Conservation (phyloP, 768 basidiomycete genomes). For the Fomitopsis pulvina region DNA sequence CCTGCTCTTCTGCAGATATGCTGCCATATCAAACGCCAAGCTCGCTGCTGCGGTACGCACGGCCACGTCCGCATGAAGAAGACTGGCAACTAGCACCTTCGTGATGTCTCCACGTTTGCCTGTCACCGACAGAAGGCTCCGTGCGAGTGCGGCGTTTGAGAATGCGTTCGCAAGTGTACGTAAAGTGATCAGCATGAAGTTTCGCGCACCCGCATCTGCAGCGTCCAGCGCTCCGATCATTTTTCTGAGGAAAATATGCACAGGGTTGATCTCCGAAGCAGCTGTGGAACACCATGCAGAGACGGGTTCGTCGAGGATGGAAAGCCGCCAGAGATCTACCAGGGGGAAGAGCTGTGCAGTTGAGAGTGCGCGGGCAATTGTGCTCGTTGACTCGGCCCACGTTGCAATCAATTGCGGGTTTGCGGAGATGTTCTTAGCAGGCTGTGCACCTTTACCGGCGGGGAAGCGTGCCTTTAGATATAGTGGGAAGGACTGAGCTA, state of each 20-base stretch:
- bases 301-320: conserved; percentile 56
- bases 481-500: conserved; percentile 46
- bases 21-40: conserved; percentile 70
- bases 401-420: conserved; percentile 33
- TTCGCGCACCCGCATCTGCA: conserved; percentile 31
- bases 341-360: conserved; percentile 66
- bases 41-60: conserved; percentile 81
- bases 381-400: conserved; percentile 43
- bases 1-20: conserved; percentile 55
- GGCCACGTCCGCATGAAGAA: conserved; percentile 59
- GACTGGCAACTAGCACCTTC: conserved; percentile 51
- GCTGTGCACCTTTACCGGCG: conserved; percentile 9
- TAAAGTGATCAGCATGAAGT: conserved; percentile 57
- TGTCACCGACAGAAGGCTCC: conserved; percentile 29
- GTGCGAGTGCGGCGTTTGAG: conserved; percentile 33
- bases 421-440: conserved; percentile 22
- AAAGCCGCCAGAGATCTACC: conserved; percentile 78
- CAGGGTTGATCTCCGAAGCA: conserved; percentile 16
- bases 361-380: conserved; percentile 40
- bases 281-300: conserved; percentile 39
- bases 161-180: conserved; percentile 68
- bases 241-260: conserved; percentile 37
- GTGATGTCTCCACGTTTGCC: conserved; percentile 35
- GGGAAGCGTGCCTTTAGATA: conserved; percentile 61
- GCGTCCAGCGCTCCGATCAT: conserved; percentile 28